Conservation (phyloP, 371 early-diverging fungal genomes). For the Ordospora pajunii region DNA sequence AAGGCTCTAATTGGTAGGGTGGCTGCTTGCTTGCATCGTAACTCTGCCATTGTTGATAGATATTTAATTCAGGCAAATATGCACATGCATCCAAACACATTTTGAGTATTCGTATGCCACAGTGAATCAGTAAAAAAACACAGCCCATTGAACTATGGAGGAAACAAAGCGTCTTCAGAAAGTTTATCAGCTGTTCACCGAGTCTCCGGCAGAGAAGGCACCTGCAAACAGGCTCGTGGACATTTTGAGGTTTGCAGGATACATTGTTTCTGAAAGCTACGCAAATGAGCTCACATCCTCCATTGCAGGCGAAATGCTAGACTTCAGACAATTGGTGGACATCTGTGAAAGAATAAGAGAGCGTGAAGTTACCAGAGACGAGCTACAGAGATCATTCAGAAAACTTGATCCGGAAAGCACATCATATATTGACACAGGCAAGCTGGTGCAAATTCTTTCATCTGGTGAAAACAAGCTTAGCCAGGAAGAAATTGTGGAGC, state of each 20-base stretch:
- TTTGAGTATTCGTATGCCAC: too few relatives aligned
- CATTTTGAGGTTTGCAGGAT: constrained; percentile 17
- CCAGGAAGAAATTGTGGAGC: constrained; percentile 43
- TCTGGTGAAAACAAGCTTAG: constrained; percentile 20
- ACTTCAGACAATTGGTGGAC: constrained; percentile 1
- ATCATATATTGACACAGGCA: constrained; percentile 35
- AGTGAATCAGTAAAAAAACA: background rate
- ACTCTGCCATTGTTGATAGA: too few relatives aligned
- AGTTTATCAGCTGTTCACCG: constrained; percentile 29
- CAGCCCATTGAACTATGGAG: constrained; percentile 16
- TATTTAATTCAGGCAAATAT: too few relatives aligned
- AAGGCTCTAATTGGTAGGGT: too few relatives aligned
- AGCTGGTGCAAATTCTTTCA: constrained; percentile 41
- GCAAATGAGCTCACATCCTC: background rate
- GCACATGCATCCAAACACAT: too few relatives aligned
- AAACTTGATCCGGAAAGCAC: constrained; percentile 38
- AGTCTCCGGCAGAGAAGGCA: constrained; percentile 12
- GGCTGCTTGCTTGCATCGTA: too few relatives aligned
- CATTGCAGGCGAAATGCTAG: background rate
- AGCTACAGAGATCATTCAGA: constrained; percentile 41
- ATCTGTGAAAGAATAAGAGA: constrained; percentile 15
- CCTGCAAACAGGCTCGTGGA: background rate
- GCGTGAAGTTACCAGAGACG: constrained; percentile 32
- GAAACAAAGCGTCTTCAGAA: constrained; percentile 13
- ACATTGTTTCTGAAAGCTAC: constrained; percentile 11